Evolutionary conservation across 164 flowering plant genomes (phyloP), one percentile per base, ranked within the genome.

Genomic region (Vitis rupestris): DNA sequence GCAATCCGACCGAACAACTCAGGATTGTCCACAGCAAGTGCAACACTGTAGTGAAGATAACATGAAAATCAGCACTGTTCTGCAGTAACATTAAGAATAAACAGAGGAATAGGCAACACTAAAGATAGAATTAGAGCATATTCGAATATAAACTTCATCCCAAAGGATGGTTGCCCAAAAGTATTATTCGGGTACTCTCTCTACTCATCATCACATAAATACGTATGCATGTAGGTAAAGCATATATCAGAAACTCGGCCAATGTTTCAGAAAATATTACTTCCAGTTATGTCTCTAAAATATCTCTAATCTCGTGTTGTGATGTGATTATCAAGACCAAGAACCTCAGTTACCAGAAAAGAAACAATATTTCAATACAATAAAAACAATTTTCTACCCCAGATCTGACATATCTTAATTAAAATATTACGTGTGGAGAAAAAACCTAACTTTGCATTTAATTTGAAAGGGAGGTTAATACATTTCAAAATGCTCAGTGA

Each of bases 21-120:
- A 68, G 92, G 88, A 81, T 68, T 82, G 78, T 94, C 99, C 81
- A 90, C 91, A 31, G 83, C 85, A 65, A 94, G 86, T 31, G 92
- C 97, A 79, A 86, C 86, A 81, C 99, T 94, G 91, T 53, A 69
- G 63, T 61, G 14, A 72, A 56, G 23, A 67, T 23, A 69, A 68
- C 50, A 37, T 48, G 29, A n/a, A 52, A 72, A 64, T 75, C 8
- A 67, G 10, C 17, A 48, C 17, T n/a, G 13, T 50, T 70, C 61
- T 64, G 61, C 30, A 69, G 57, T 16, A 16, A 13, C 13, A 44
- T 64, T 17, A 44, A 27, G 6, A 71, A 65, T 30, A 19, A 44
- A 23, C 27, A 4, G 16, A 63, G 55, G 44, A 4, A 51, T 14
- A 60, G 62, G 15, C 56, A 61, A 58, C 4, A 55, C 16, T 30